Conservation (phyloP, 2,329 filamentous ascomycete genomes). For the Rhynchosporium graminicola region DNA sequence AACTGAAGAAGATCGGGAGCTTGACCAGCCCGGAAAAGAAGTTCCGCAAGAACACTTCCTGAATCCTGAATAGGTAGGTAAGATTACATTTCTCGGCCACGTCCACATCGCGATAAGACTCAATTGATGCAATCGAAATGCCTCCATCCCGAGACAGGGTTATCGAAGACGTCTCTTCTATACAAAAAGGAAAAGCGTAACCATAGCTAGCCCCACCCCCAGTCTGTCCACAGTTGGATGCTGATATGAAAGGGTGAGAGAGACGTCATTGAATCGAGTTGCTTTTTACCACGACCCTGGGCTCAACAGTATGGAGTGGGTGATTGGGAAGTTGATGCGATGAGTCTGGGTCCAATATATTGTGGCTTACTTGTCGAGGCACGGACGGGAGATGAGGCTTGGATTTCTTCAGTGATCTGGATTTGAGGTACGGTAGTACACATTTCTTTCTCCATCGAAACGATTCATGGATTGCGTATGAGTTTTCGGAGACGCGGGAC, state of each 20-base stretch:
- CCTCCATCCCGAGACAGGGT: too few relatives aligned
- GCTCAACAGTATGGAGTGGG: too few relatives aligned
- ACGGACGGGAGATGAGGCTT: conserved; percentile 11
- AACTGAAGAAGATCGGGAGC: too few relatives aligned
- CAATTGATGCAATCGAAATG: too few relatives aligned
- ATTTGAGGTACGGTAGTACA: not conserved
- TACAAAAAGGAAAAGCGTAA: not conserved
- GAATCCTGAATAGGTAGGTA: too few relatives aligned
- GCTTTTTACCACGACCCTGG: not conserved
- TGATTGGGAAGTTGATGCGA: conserved; percentile 6
- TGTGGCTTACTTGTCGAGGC: not conserved
- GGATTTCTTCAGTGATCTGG: not conserved
- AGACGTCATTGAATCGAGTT: not conserved
- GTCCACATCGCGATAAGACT: too few relatives aligned
- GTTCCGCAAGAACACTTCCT: too few relatives aligned
- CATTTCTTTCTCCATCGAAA: not conserved
- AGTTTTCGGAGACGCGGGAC: conserved; percentile 1
- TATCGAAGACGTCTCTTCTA: not conserved
- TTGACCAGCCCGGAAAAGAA: too few relatives aligned
- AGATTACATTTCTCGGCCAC: too few relatives aligned
- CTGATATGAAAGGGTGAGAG: conserved; percentile 4
- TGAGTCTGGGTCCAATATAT: conserved; percentile 2
- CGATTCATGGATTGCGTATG: not conserved
- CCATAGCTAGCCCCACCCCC: not conserved
- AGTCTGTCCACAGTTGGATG: not conserved